Evolutionary conservation across 1,284 basidiomycete genomes (phyloP), one percentile per base, ranked within the genome.

Genomic region (Uromyces viciae-fabae): DNA sequence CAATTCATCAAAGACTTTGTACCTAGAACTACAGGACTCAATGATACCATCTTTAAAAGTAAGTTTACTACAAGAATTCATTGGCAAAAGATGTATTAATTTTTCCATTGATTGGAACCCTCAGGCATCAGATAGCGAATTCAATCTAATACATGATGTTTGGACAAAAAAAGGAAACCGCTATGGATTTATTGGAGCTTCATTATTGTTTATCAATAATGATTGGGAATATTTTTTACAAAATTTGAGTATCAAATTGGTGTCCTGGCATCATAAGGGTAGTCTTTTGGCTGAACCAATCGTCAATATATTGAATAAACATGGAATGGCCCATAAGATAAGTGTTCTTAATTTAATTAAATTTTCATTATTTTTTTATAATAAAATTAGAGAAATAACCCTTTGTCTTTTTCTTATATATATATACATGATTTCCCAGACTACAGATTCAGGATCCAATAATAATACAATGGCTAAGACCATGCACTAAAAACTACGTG

Each of bases 381-480:
- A 66, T 42, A 25, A 0, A 38, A 14, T 11, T 15, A n/a, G 31
- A n/a, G 33, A 9, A 42, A n/a, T 42, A n/a, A n/a, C 14, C 62
- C 28, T 25, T 42, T 66, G 36, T 5, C 43, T 4, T 52, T 40
- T 0, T 73, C 1, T 54, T 2, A 31, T 56, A 3, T 9, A 54
- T 52, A 73, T 28, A 8, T 56, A 36, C 49, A 52, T 56, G 49
- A 31, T 64, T 5, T 31, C 11, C 25, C 71, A 73, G 54, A 73
- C 49, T 9, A 73, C 71, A 5, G 71, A 73, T 28, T 73, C 71
- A 38, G 71, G 71, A 3, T 73, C 43, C 0, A 54, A 52, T 15
- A 54, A 73, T 64, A 56, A 56, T 3, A 38, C 71, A 11, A 73
- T 73, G 71, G 71, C 71, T 28, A 17, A 56, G 28, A 38, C 2